Evolutionary conservation across 2,329 filamentous ascomycete species (phyloP), one percentile per base, ranked within the genome.

Genomic region (Cladosporium phlei): DNA sequence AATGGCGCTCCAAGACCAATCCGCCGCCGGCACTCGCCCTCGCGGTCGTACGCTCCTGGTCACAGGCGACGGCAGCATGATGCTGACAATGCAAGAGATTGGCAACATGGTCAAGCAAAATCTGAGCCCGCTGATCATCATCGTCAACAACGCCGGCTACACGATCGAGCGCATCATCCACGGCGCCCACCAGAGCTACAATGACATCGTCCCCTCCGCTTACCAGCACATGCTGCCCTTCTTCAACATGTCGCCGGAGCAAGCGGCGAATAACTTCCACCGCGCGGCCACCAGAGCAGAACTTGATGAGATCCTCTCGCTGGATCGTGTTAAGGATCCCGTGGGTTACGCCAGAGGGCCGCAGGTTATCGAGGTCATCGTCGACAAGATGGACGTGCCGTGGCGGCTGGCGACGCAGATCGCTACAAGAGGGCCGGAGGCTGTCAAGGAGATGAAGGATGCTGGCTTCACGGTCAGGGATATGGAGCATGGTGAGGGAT

Each of bases 1-100:
- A 19, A 47, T 70, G 0, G 82, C 82, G 0, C 69, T 75, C 3
- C 61, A 64, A 16, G 77, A 81, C 47, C 57, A 73, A 2, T 56
- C 68, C 21, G 58, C 59, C 11, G 61, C 10, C 49, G 56, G 38
- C 30, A 48, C 33, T 24, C 32, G 43, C 20, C 19, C 48, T n/a
- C 34, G 50, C 25, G 82, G 81, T 3, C 81, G 78, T 51, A 74
- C 85, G 49, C 77, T 83, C 52, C 76, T 85, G 66, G 71, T 80
- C 50, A 79, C 79, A 28, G 80, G 80, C n/a, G 80, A 83, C 45
- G 80, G 80, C 5, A 78, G 74, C 50, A 71, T 83, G 46, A 78
- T 82, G 59, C 76, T 83, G 67, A 85, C 81, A 0, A 79, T 74
- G 0, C 82, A 86, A 58, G 81, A 84, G 52, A 66, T 86, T 3